Conservation (phyloP, 352 stramenopile genomes). For the Aphanomyces cochlioides region DNA sequence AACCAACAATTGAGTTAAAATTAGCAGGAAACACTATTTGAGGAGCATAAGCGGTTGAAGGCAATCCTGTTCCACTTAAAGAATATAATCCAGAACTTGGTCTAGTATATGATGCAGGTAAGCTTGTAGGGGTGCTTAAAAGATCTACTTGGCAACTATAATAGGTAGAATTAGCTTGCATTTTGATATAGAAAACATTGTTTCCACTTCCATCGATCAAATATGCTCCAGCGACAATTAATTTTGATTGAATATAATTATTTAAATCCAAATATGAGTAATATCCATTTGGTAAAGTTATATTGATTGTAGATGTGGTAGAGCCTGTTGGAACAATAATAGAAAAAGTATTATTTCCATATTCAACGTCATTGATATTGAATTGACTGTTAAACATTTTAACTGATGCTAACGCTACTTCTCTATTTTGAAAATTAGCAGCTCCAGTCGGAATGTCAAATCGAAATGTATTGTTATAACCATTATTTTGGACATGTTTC, state of each 20-base stretch:
- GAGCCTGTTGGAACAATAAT: not conserved
- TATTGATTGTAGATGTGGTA: not conserved
- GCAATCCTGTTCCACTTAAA: conserved; percentile 2
- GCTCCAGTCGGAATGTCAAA: not conserved
- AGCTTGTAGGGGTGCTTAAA: not conserved
- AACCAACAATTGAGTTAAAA: conserved; percentile 1
- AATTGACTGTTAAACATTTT: conserved; percentile 3
- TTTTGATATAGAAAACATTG: conserved; percentile 7
- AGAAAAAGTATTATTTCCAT: conserved; percentile 3
- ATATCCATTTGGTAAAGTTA: conserved; percentile 8
- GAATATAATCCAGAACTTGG: conserved; percentile 1
- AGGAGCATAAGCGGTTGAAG: not conserved
- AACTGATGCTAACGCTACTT: not conserved
- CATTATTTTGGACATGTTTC: not conserved
- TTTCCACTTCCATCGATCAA: not conserved
- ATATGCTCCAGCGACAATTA: not conserved
- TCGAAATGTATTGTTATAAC: not conserved
- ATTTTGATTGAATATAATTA: not conserved
- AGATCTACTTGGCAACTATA: not conserved
- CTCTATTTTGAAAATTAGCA: not conserved
- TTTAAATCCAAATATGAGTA: not conserved
- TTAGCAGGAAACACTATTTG: not conserved
- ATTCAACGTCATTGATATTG: not conserved
- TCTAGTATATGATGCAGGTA: not conserved
- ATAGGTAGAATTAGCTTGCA: not conserved